Conservation (phyloP, 768 basidiomycete species). For the Termitomyces sp. region DNA sequence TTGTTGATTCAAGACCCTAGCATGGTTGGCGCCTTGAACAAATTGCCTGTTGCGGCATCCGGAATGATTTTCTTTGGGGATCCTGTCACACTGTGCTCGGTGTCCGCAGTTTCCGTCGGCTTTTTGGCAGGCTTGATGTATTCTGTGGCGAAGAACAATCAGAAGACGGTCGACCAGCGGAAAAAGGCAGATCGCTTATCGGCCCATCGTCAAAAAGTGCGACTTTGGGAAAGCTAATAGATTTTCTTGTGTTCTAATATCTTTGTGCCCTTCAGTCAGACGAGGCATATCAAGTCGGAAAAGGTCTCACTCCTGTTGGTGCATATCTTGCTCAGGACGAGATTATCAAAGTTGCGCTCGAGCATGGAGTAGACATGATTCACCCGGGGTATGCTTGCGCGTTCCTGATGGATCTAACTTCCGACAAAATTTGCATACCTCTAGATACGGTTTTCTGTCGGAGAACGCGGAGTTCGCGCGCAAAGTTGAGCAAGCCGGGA, state of each 20-base stretch:
- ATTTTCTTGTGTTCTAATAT: constrained; percentile 23
- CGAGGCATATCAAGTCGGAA: constrained; percentile 97
- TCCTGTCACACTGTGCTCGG: constrained; percentile 78
- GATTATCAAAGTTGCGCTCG: constrained; percentile 93
- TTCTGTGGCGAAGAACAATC: constrained; percentile 91
- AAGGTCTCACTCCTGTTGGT: constrained; percentile 91
- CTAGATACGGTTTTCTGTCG: constrained; percentile 93
- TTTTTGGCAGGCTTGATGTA: constrained; percentile 92
- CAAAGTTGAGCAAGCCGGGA: constrained; percentile 96
- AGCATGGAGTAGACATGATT: constrained; percentile 99
- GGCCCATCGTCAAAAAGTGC: constrained; percentile 95
- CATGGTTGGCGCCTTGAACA: constrained; percentile 97
- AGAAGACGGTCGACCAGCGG: constrained; percentile 69
- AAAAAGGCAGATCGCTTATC: constrained; percentile 70
- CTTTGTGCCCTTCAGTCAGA: constrained; percentile 60
- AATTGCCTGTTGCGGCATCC: constrained; percentile 96
- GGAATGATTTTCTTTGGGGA: constrained; percentile 98
- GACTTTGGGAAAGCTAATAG: constrained; percentile 9
- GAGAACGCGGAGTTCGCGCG: constrained; percentile 97
- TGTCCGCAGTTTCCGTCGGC: constrained; percentile 81
- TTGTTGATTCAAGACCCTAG: constrained; percentile 30
- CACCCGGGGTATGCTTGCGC: constrained; percentile 75
- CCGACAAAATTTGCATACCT: neutral
- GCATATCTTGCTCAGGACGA: constrained; percentile 98
- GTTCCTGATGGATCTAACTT: neutral